Evolutionary conservation across 1,139 yeast species (phyloP), one percentile per base, ranked within the genome.

Genomic region (Tardiomyces depauwii): DNA sequence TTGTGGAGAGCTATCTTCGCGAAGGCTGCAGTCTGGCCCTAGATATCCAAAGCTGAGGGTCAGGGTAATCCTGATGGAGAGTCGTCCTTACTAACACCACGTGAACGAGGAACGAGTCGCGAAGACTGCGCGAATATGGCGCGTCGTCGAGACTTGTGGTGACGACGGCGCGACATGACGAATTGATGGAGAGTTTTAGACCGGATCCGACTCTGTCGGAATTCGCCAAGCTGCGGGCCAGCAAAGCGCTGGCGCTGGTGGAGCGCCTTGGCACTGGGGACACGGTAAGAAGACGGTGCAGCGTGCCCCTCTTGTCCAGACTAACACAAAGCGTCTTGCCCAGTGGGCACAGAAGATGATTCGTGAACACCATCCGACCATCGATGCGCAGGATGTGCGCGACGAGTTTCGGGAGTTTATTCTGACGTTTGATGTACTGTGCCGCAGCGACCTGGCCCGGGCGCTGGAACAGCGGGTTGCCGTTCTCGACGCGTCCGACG

Each of bases 381-480:
- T 14, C 5, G 25, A 13, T 18, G 21, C 13, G 33, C 18, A 18
- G n/a, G 18, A 47, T 33, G 40, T 48, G 30, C 46, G 50, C 18
- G 46, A 50, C 12, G 54, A 42, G 42, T 43, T 32, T 28, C 57
- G 47, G 12, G 49, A 43, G 2, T 57, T 59, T 30, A 11, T 14
- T 5, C 10, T 30, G 47, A 55, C 55, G 41, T 54, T 56, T 38
- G 46, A 46, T n/a, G 55, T 61, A 11, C 42, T 53, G 1, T 62
- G 64, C 19, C 48, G 59, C 18, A 42, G 43, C 16, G 60, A 57
- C 13, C 43, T 59, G 11, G 56, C 64, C 1, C 40, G 12, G 11
- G 54, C 49, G 23, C 49, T 62, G 25, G 47, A 46, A 14, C 27
- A 32, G 10, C 52, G 56, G 23, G 48, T 60, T 3, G 48, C 36